Conservation (phyloP, 768 basidiomycete species). For the Boletus rubropictus region DNA sequence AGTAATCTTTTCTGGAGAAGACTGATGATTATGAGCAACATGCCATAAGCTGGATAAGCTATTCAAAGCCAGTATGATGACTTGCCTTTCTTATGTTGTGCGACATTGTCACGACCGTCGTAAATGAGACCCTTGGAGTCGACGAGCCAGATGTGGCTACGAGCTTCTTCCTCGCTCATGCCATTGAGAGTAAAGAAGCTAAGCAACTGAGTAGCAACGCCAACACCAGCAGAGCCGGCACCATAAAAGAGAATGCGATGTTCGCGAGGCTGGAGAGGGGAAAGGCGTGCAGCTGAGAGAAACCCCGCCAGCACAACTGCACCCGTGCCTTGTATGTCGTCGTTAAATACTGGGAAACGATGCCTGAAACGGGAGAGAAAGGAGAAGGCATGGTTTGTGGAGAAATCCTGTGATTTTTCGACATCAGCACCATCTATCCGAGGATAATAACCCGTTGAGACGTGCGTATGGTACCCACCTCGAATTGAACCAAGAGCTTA, state of each 20-base stretch:
- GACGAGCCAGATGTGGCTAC: slow-evolving; percentile 70
- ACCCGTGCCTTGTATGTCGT: slow-evolving; percentile 89
- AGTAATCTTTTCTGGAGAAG: slow-evolving; percentile 80
- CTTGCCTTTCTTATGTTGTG: slow-evolving; percentile 76
- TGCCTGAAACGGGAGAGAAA: slow-evolving; percentile 75
- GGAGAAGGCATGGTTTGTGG: slow-evolving; percentile 84
- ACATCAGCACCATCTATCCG: background rate
- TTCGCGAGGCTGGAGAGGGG: too few relatives aligned
- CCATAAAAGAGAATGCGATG: slow-evolving; percentile 92
- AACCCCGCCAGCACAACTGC: slow-evolving; percentile 89
- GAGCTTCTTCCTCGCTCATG: slow-evolving; percentile 70
- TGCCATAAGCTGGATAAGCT: background rate
- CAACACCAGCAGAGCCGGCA: slow-evolving; percentile 88
- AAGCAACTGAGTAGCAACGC: slow-evolving; percentile 83
- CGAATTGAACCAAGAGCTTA: slow-evolving; percentile 80
- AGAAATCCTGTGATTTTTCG: slow-evolving; percentile 60
- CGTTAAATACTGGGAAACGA: slow-evolving; percentile 79
- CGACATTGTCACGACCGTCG: slow-evolving; percentile 60
- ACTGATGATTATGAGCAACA: slow-evolving; percentile 35
- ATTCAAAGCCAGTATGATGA: background rate
- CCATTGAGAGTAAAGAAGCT: slow-evolving; percentile 86
- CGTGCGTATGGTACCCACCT: slow-evolving; percentile 37
- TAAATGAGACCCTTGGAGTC: slow-evolving; percentile 87
- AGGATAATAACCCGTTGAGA: background rate
- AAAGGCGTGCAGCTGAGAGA: slow-evolving; percentile 77